Evolutionary conservation across 208 protist genomes (phyloP), one percentile per base, ranked within the genome.

Genomic region (Trypanosomatidae sp.): DNA sequence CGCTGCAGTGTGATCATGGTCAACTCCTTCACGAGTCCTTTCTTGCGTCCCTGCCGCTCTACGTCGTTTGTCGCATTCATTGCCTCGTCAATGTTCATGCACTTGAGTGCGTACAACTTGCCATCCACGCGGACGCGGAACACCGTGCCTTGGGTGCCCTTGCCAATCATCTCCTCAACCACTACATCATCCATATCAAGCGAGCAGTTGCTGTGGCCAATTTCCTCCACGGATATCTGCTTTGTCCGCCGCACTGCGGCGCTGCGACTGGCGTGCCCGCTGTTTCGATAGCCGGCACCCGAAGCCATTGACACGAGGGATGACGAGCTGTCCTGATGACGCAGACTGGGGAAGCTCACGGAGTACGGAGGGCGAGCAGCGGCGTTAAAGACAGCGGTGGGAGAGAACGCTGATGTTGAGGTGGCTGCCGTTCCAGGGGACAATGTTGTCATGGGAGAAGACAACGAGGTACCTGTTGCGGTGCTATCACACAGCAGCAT

Each of bases 31-130:
- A 97, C 86, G 19, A 97, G 73, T n/a, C 90, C 89, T 15, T 82
- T 77, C 73, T 97, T 95, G 39, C 89, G 83, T 13, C 89, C 89
- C 66, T 97, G 92, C 10, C 88, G 81, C 79, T 97, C 92, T 10
- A 89, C 87, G 22, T 79, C 73, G 69, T 94, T 90, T 2, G 82
- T 88, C 15, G 89, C 84, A 67, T 92, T 82, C n/a, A 76, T 90
- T 19, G 89, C 88, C 71, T 87, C 89, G 33, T 82, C 86, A 49
- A 95, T 82, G 78, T 94, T 85, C 56, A 97, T 91, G 71, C 81
- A 82, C 79, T 97, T 97, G 33, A 97, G 70, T 19, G 90, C 92
- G 80, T 94, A 97, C 19, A 90, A 58, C 80, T 90, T 94, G 22
- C 76, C 77, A 56, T 97, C 86, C 30, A 93, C 59, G 28, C 74